phyloP scores from a whole-genome alignment of 2,329 filamentous ascomycete genomes.

The Ceratocystis destructans region DNA sequence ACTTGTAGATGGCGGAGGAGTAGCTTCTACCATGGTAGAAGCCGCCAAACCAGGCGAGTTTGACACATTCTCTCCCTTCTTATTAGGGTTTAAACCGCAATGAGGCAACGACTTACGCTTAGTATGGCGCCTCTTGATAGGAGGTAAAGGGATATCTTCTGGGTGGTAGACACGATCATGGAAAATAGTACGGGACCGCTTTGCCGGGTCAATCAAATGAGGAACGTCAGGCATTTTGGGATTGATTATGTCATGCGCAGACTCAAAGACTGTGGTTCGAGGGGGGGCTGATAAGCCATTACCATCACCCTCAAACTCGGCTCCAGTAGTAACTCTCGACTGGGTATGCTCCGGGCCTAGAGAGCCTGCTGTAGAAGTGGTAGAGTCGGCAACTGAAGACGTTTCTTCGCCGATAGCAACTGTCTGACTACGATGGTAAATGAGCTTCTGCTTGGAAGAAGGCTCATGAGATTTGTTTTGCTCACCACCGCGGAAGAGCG shows the following conservation, averaged over 20 bases:
- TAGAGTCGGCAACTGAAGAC: background rate
- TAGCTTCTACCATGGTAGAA: constrained; percentile 18
- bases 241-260: constrained; percentile 81
- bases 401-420: constrained; percentile 27
- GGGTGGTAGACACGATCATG: constrained; percentile 94
- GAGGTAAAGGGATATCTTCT: constrained; percentile 75
- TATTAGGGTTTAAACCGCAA: constrained; percentile 20
- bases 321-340: constrained; percentile 37
- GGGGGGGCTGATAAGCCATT: constrained; percentile 55
- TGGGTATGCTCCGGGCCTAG: constrained; percentile 20
- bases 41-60: constrained; percentile 1
- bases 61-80: background rate
- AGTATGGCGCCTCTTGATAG: constrained; percentile 42
- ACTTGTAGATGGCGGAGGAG: background rate
- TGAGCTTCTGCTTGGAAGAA: constrained; percentile 51
- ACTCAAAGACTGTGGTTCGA: constrained; percentile 86
- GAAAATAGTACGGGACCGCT: constrained; percentile 79
- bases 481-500: constrained; percentile 54
- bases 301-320: constrained; percentile 34
- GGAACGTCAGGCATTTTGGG: constrained; percentile 71
- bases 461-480: constrained; percentile 35
- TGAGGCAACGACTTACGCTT: constrained; percentile 22
- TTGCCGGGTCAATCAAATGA: constrained; percentile 71
- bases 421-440: constrained; percentile 68
- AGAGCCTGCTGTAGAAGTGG: background rate